A percentile compares a stretch with the other conserved stretches of the same genome.
phyloP scores from a whole-genome alignment of 2,329 filamentous ascomycete species.

The Pyrenochaeta sp. region DNA sequence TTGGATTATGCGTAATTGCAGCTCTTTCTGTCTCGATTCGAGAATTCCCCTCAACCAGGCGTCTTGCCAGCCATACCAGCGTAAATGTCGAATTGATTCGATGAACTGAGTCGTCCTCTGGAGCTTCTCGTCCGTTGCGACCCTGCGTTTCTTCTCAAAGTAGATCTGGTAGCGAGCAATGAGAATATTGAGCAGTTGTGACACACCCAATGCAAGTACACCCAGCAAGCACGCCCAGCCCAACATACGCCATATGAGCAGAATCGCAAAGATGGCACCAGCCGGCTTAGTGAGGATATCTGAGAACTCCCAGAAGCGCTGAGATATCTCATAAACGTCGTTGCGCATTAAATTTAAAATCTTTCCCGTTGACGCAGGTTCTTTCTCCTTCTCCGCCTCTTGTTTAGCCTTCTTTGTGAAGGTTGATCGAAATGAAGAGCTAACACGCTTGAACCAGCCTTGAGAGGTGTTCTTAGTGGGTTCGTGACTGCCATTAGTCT shows the following conservation, averaged over 20 bases:
- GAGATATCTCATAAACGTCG: conserved; percentile 83
- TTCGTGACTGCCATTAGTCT: conserved; percentile 15
- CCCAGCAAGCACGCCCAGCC: conserved; percentile 82
- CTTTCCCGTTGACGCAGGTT: conserved; percentile 84
- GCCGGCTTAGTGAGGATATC: conserved; percentile 78
- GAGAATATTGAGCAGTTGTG: conserved; percentile 73
- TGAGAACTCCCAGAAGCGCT: conserved; percentile 87
- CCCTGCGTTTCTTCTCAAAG: conserved; percentile 75
- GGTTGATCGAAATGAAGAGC: conserved; percentile 15
- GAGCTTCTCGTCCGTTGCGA: conserved; percentile 78
- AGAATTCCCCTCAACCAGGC: conserved; percentile 77
- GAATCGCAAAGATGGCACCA: conserved; percentile 75
- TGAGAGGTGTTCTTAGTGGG: conserved; percentile 4
- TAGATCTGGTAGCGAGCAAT: conserved; percentile 72
- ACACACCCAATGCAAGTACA: conserved; percentile 71
- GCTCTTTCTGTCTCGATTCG: conserved; percentile 71
- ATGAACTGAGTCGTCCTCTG: conserved; percentile 87
- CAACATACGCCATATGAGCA: conserved; percentile 79
- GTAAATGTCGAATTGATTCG: conserved; percentile 80
- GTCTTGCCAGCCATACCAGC: conserved; percentile 85
- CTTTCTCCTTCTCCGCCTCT: conserved; percentile 49
- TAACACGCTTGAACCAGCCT: conserved; percentile 16
- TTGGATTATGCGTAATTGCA: conserved; percentile 70
- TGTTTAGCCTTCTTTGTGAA: conserved; percentile 33
- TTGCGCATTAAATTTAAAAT: conserved; percentile 87